Evolutionary conservation across 768 basidiomycete species (phyloP).

Genomic region (Lactarius psammicola): DNA sequence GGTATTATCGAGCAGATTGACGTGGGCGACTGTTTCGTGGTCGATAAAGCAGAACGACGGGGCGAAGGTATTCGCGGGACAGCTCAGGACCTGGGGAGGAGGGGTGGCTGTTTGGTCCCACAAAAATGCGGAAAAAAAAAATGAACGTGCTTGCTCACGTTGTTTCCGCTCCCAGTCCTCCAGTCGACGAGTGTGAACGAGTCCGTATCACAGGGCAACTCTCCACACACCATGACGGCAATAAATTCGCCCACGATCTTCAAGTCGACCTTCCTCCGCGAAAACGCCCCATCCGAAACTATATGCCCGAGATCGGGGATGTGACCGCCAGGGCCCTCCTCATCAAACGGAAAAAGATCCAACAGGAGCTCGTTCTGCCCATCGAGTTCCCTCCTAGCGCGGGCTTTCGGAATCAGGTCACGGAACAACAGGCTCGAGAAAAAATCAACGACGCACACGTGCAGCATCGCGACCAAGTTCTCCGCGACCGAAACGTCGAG

Average conservation of each 20-base stretch:
- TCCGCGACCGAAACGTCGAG: neutral
- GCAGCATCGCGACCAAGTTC: constrained; percentile 11
- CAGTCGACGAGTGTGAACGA: constrained; percentile 1
- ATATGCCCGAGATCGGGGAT: neutral
- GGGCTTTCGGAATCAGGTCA: neutral
- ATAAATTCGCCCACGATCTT: constrained; percentile 13
- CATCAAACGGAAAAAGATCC: neutral
- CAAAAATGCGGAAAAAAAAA: neutral
- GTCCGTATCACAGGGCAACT: neutral
- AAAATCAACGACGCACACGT: neutral
- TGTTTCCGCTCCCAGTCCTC: neutral
- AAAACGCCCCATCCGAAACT: neutral
- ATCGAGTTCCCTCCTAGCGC: neutral
- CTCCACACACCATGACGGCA: neutral
- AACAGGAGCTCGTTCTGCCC: neutral
- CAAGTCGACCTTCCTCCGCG: neutral
- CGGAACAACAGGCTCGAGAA: too few relatives aligned
- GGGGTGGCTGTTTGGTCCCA: neutral
- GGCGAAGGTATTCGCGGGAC: neutral
- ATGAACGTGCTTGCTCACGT: neutral
- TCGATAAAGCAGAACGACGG: neutral
- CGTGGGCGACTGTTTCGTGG: constrained; percentile 3
- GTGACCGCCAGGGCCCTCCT: neutral
- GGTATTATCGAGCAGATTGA: neutral
- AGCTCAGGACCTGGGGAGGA: neutral